Evolutionary conservation across 305 asterid genomes (phyloP), one percentile per base, ranked within the genome.

Genomic region (Fraxinus ornus): DNA sequence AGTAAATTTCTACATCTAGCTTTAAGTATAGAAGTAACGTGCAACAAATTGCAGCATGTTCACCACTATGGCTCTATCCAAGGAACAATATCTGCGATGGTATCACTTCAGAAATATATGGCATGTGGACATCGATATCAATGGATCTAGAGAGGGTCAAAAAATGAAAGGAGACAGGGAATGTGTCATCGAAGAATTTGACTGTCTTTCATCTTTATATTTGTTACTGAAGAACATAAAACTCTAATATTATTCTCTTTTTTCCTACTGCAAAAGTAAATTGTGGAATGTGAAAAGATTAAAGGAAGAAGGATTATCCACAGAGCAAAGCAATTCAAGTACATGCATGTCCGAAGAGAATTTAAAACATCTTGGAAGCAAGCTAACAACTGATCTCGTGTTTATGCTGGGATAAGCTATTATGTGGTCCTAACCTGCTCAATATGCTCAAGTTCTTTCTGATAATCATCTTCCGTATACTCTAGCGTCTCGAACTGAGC

Each of bases 381-480:
- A 24, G 60, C 70, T 55, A 39, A 52, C 41, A 37, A 33, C 30
- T 68, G 26, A 72, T 78, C 71, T 81, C 47, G 35, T 37, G 36
- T 37, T 37, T 21, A 10, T 75, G 17, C 60, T 79, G 49, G 78
- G 44, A 82, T 44, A 7, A 79, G 57, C 39, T 33, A 30, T 10
- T 39, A n/a, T 8, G 10, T 26, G 22, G 79, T 41, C n/a, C 87
- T 85, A 47, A 93, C 97, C 97, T 92, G 81, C 84, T 92, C 98
- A 85, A 93, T 93, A 82, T 92, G 98, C 88, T 91, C 94, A 26
- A 92, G 92, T 82, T 88, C 99, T 85, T 93, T 92, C 84, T 95
- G 98, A 90, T 97, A 97, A 84, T 97, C 99, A 0, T 97, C 99
- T 75, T 97, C 98, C 3, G 97, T 85, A 90, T 97, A 97, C 87